Evolutionary conservation across 2,329 filamentous ascomycete species (phyloP).

Genomic region (Ophiocordyceps robertsii): DNA sequence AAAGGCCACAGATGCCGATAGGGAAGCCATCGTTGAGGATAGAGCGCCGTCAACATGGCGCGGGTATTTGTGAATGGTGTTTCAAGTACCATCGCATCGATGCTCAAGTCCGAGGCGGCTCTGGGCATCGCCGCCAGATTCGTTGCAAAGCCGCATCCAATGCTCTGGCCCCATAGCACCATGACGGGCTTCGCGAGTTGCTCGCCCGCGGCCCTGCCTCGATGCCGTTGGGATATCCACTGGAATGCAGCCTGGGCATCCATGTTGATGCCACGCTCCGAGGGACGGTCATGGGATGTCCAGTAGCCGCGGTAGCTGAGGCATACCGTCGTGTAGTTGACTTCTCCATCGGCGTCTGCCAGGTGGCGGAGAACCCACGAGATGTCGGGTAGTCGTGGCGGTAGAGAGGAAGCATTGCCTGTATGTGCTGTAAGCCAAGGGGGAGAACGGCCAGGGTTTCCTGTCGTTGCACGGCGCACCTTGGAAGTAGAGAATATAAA

Average conservation of each 20-base stretch:
- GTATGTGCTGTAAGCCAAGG: background rate
- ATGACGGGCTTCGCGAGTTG: slow-evolving; percentile 22
- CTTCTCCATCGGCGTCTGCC: slow-evolving; percentile 20
- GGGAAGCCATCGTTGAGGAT: slow-evolving; percentile 68
- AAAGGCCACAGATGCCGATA: slow-evolving; percentile 66
- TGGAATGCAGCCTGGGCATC: slow-evolving; percentile 52
- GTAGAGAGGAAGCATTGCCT: slow-evolving; percentile 48
- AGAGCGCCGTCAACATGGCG: slow-evolving; percentile 57
- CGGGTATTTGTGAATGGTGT: slow-evolving; percentile 62
- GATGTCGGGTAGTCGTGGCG: slow-evolving; percentile 41
- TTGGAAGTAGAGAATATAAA: slow-evolving; percentile 46
- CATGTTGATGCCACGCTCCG: slow-evolving; percentile 54
- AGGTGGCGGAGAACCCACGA: slow-evolving; percentile 37
- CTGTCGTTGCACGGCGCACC: slow-evolving; percentile 20
- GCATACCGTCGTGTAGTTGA: slow-evolving; percentile 35
- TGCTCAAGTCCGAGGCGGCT: slow-evolving; percentile 22
- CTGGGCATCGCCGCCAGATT: slow-evolving; percentile 32
- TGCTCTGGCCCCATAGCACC: slow-evolving; percentile 65
- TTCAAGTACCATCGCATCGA: slow-evolving; percentile 50
- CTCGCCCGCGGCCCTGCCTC: slow-evolving; percentile 5
- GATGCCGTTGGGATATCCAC: slow-evolving; percentile 41
- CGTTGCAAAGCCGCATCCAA: slow-evolving; percentile 59
- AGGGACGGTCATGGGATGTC: slow-evolving; percentile 60
- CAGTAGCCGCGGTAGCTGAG: slow-evolving; percentile 62
- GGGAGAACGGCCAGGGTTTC: background rate